These are phyloP conservation scores for Stachybotrys chartarum DNA, from an alignment of 2,329 filamentous ascomycete species.

Conservation along the genomic window DNA sequence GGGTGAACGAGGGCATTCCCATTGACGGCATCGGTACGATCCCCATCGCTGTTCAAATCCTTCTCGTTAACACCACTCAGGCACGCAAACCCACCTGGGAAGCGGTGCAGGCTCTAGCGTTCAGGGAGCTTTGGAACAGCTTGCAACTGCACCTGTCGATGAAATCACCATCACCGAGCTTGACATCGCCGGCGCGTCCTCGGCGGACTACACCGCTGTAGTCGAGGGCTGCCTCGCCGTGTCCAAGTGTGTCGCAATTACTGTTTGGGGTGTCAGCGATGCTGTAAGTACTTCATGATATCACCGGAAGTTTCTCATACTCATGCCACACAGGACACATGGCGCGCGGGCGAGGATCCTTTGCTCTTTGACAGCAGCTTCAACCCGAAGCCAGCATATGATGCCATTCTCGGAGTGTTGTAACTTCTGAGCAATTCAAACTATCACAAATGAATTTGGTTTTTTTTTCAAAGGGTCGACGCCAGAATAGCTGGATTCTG, in stretches of 20 bases:
- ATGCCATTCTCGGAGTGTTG: background rate
- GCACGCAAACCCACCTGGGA: constrained; percentile 47
- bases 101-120: constrained; percentile 25
- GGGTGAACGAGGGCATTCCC: constrained; percentile 39
- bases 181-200: constrained; percentile 51
- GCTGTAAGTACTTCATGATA: constrained; percentile 12
- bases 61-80: background rate
- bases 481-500: no score
- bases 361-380: constrained; percentile 44
- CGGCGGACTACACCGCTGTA: constrained; percentile 49
- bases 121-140: constrained; percentile 40
- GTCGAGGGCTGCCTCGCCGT: constrained; percentile 51
- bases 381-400: background rate
- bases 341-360: constrained; percentile 40
- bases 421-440: background rate
- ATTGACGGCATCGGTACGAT: constrained; percentile 33
- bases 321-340: constrained; percentile 22
- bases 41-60: background rate
- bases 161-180: constrained; percentile 60
- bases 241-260: constrained; percentile 55
- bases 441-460: no score
- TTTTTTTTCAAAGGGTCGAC: no score
- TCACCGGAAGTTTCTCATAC: constrained; percentile 13
- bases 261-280: constrained; percentile 48
- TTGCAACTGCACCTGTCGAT: constrained; percentile 35